Conservation (phyloP, 352 stramenopile species). For the Pythium guiyangense region DNA sequence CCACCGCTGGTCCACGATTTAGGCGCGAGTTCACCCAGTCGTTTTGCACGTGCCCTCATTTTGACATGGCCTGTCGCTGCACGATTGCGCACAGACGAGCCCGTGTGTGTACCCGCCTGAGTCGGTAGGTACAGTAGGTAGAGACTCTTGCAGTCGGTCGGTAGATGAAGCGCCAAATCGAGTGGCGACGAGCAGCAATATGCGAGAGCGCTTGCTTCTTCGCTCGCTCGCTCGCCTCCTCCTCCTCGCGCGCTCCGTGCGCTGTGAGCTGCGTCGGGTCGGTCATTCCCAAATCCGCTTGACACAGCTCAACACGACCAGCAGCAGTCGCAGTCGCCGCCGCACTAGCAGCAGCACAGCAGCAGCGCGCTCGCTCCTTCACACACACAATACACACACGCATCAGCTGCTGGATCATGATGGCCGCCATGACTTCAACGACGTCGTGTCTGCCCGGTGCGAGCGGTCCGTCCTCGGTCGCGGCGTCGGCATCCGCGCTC, state of each 20-base stretch:
- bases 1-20: no score
- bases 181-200: slow-evolving; percentile 10
- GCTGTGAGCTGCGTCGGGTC: background rate
- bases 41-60: no score
- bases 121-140: slow-evolving; percentile 11
- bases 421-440: slow-evolving; percentile 17
- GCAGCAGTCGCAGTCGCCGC: background rate
- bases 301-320: background rate
- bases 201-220: background rate
- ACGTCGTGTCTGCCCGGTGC: slow-evolving; percentile 9
- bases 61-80: no score
- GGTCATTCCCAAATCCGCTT: slow-evolving; percentile 10
- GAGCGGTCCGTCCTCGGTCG: slow-evolving; percentile 4
- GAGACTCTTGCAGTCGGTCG: slow-evolving; percentile 7
- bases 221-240: no score
- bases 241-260: no score
- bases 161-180: slow-evolving; percentile 10
- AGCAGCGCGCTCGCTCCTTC: background rate
- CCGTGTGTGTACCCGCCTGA: background rate
- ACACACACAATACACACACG: background rate
- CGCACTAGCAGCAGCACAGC: background rate
- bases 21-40: no score
- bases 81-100: no score
- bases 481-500: background rate
- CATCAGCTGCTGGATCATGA: slow-evolving; percentile 3